phyloP scores from a whole-genome alignment of 2,329 filamentous ascomycete species.

The Teratosphaeria viscida region DNA sequence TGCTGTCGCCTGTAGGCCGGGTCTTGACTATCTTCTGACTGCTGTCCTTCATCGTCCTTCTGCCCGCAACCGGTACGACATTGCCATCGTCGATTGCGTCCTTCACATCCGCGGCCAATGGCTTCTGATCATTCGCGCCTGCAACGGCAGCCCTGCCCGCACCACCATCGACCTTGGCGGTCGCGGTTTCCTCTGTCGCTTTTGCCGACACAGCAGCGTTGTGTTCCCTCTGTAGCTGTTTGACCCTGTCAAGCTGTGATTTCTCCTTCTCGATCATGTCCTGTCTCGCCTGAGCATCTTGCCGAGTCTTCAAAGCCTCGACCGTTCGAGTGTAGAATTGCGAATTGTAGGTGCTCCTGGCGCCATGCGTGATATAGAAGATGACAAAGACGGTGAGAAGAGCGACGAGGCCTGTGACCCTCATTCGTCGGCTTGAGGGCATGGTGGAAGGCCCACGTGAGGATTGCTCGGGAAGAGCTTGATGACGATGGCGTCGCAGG shows the following conservation, averaged over 20 bases:
- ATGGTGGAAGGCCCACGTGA: conserved; percentile 34
- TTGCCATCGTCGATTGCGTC: conserved; percentile 12
- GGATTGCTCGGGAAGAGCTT: background rate
- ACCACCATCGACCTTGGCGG: background rate
- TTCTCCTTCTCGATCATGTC: conserved; percentile 18
- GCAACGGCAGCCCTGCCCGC: conserved; percentile 14
- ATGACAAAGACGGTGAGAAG: conserved; percentile 55
- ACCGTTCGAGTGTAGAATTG: conserved; percentile 50
- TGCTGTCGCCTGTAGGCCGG: conserved; percentile 25
- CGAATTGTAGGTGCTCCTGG: conserved; percentile 41
- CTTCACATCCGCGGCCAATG: background rate
- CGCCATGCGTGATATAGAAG: conserved; percentile 61
- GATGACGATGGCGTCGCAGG: background rate
- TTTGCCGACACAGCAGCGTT: conserved; percentile 11
- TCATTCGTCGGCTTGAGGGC: conserved; percentile 61
- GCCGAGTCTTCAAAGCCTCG: conserved; percentile 42
- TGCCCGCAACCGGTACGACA: conserved; percentile 39
- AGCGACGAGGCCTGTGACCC: conserved; percentile 54
- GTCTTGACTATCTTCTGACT: conserved; percentile 20
- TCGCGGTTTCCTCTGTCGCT: conserved; percentile 3
- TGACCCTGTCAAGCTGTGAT: conserved; percentile 16
- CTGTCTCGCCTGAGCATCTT: conserved; percentile 24
- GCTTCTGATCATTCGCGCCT: conserved; percentile 35
- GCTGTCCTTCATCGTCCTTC: conserved; percentile 38
- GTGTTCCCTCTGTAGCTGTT: conserved; percentile 23